Conservation (phyloP, 164 flowering plant species). For the Platanus orientalis region DNA sequence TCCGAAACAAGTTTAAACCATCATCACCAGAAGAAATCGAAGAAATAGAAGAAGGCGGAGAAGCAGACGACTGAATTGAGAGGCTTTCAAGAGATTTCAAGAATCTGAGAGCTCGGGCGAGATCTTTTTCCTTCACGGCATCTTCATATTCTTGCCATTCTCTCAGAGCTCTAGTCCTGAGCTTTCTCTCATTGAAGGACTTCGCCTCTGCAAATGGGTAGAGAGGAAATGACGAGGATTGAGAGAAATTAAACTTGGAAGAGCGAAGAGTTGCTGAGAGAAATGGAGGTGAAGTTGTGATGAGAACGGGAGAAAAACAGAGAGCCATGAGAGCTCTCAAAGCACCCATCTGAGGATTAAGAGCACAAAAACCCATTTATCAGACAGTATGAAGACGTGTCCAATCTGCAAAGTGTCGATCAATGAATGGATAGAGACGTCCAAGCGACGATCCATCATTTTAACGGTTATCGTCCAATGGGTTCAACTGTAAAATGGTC, state of each 20-base stretch:
- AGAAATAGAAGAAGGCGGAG: slow-evolving; percentile 16
- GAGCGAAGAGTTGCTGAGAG: neutral
- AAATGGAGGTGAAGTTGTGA: neutral
- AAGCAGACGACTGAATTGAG: slow-evolving; percentile 14
- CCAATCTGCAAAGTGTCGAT: too few relatives aligned
- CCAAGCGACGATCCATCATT: too few relatives aligned
- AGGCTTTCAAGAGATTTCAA: slow-evolving; percentile 37
- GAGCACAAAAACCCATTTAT: too few relatives aligned
- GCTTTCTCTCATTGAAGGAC: neutral
- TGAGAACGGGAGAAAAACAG: neutral
- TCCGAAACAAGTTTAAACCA: slow-evolving; percentile 2
- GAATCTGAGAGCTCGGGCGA: slow-evolving; percentile 67
- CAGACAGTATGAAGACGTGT: too few relatives aligned
- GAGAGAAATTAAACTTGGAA: neutral
- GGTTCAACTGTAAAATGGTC: too few relatives aligned
- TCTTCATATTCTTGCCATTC: slow-evolving; percentile 73
- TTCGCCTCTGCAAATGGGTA: neutral
- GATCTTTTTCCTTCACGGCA: slow-evolving; percentile 84
- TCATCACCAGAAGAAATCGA: slow-evolving; percentile 10
- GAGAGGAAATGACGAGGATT: neutral
- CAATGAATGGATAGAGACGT: too few relatives aligned
- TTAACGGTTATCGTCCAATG: too few relatives aligned
- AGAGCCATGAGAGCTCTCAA: neutral
- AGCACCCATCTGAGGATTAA: too few relatives aligned
- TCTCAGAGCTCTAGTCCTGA: slow-evolving; percentile 20